Conservation (phyloP, 805 yeast species). For the Yamadazyma kitorensis region DNA sequence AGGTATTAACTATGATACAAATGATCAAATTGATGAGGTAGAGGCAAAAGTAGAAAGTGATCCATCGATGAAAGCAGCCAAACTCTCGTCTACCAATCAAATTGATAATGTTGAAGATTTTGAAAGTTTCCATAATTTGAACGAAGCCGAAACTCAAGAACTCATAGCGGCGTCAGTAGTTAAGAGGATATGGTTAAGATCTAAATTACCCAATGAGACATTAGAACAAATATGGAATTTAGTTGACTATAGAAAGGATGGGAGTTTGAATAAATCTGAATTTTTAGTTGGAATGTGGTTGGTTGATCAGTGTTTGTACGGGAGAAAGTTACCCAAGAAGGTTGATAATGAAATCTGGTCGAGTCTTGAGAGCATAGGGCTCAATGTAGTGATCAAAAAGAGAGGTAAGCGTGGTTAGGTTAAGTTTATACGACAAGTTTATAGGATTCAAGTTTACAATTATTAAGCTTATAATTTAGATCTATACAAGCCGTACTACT, state of each 20-base stretch:
- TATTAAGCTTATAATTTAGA: no score
- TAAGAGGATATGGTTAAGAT: constrained; percentile 75
- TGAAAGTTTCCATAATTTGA: constrained; percentile 29
- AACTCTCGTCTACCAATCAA: constrained; percentile 26
- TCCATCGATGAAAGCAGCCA: constrained; percentile 27
- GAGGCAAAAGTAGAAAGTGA: constrained; percentile 2
- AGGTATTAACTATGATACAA: constrained; percentile 31
- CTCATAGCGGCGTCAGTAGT: constrained; percentile 63
- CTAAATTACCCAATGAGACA: constrained; percentile 63
- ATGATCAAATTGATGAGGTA: constrained; percentile 10
- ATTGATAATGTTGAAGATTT: constrained; percentile 17
- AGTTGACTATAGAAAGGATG: constrained; percentile 66
- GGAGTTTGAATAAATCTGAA: constrained; percentile 73
- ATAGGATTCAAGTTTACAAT: no score
- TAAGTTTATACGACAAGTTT: no score
- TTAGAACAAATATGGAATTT: constrained; percentile 62
- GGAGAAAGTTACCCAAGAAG: constrained; percentile 77
- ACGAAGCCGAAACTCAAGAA: constrained; percentile 24
- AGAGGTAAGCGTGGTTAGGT: constrained; percentile 25
- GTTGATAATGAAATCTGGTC: constrained; percentile 76
- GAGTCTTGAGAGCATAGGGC: constrained; percentile 57
- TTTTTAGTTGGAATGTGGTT: constrained; percentile 98
- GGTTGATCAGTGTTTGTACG: constrained; percentile 93
- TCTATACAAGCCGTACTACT: no score
- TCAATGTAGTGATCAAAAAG: constrained; percentile 37